Evolutionary conservation across 192 early-diverging fungal genomes (phyloP), one percentile per base, ranked within the genome.

Genomic region (Hyaloraphidium curvatum): DNA sequence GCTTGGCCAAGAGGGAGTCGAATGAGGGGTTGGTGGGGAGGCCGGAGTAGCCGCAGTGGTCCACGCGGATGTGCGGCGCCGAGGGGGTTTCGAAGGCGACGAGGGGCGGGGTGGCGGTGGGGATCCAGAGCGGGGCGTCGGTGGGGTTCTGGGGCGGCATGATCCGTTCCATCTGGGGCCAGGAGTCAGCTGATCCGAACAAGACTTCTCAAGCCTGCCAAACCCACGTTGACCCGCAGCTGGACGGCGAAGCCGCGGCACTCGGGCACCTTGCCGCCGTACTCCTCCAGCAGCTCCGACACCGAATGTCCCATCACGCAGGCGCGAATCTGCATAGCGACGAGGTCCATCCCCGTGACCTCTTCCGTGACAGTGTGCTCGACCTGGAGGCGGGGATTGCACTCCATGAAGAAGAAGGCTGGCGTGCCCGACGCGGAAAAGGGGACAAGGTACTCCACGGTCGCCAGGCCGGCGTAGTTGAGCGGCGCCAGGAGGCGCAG

Each of bases 351-450:
- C 26, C 93, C 93, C 16, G 91, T 92, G 50, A 94, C 80, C 67
- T 93, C 88, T 70, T 97, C 93, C 14, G 93, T 94, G 31, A 94
- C 87, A 28, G 88, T 88, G 67, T 97, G 93, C 70, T 97, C 93
- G 25, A 97, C 93, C 69, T 97, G 93, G 53, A 97, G 86, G 67
- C 93, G 80, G 41, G 93, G 89, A 64, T 97, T 94, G 60, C 94
- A 87, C 70, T 97, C 93, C 53, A 97, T 91, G 57, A 97, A 97
- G 76, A 94, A 97, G 71, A 14, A 48, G 7, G 5, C 19, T 19
- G 7, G 17, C n/a, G n/a, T n/a, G n/a, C n/a, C n/a, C n/a, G n/a
- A n/a, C n/a, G n/a, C n/a, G n/a, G n/a, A n/a, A 19, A 14, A 14
- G 23, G 25, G 17, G 7, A 48, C 43, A 25, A 48, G 43, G 43